phyloP scores from a whole-genome alignment of 441 rosid genomes.

The Rhodomyrtus psidioides region DNA sequence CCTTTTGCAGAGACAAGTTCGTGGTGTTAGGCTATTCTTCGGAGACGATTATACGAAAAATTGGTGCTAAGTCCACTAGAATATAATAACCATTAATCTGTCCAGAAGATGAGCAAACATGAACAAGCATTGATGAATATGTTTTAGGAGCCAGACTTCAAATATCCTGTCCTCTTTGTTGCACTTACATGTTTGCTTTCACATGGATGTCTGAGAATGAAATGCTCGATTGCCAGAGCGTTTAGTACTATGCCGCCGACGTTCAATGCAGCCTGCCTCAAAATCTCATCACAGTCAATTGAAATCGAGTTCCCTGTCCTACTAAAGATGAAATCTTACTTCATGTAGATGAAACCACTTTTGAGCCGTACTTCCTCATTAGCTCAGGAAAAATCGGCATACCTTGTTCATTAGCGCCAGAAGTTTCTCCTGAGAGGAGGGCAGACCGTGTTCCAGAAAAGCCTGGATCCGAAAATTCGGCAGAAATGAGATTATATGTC shows the following conservation, averaged over 20 bases:
- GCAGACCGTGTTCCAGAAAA: constrained; percentile 77
- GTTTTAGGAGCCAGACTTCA: not conserved
- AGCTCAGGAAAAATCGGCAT: not conserved
- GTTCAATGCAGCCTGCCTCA: constrained; percentile 55
- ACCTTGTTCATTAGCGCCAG: constrained; percentile 84
- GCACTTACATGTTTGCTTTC: constrained; percentile 55
- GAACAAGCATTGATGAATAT: not conserved
- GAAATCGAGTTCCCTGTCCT: not conserved
- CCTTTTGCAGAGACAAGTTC: constrained; percentile 23
- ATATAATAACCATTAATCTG: not conserved
- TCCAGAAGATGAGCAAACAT: not conserved
- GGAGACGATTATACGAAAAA: not conserved
- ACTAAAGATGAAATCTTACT: not conserved
- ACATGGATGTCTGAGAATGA: constrained; percentile 74
- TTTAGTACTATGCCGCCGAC: constrained; percentile 90
- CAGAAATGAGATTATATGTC: not conserved
- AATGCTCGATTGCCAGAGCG: constrained; percentile 86
- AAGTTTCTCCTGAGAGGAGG: constrained; percentile 72
- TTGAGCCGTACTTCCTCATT: not conserved
- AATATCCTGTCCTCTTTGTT: not conserved
- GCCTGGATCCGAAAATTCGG: constrained; percentile 36
- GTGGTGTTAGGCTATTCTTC: not conserved
- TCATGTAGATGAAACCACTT: not conserved
- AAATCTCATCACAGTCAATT: not conserved
- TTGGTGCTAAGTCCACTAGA: not conserved